Evolutionary conservation across 2,329 filamentous ascomycete genomes (phyloP).

Genomic region (Neonectria hederae): DNA sequence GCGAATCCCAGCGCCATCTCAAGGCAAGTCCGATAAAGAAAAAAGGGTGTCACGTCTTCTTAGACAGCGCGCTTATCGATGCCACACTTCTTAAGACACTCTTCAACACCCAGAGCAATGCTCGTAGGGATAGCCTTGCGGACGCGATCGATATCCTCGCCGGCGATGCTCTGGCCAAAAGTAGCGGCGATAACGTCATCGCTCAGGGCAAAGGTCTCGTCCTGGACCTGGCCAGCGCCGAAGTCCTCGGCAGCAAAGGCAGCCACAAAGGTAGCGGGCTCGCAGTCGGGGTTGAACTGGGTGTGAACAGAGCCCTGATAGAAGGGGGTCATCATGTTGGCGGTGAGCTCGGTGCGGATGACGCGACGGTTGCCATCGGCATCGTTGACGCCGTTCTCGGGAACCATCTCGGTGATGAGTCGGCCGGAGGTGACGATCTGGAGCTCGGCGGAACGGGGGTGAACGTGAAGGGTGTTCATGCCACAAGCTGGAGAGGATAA

Average conservation of each 20-base stretch:
- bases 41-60: not conserved
- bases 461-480: slow-evolving; percentile 66
- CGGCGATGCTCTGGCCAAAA: slow-evolving; percentile 56
- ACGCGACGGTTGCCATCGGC: slow-evolving; percentile 51
- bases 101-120: slow-evolving; percentile 61
- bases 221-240: slow-evolving; percentile 58
- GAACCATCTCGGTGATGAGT: slow-evolving; percentile 61
- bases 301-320: slow-evolving; percentile 64
- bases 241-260: slow-evolving; percentile 61
- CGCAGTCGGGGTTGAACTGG: slow-evolving; percentile 65
- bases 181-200: slow-evolving; percentile 56
- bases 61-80: slow-evolving; percentile 52
- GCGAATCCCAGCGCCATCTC: not conserved
- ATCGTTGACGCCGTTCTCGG: slow-evolving; percentile 58
- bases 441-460: slow-evolving; percentile 63
- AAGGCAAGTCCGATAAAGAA: not conserved
- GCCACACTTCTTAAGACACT: slow-evolving; percentile 53
- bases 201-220: slow-evolving; percentile 58
- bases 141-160: slow-evolving; percentile 57
- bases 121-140: slow-evolving; percentile 53
- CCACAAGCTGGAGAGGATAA: slow-evolving; percentile 51
- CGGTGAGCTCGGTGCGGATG: slow-evolving; percentile 52
- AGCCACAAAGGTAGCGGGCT: slow-evolving; percentile 59
- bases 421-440: slow-evolving; percentile 59
- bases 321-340: slow-evolving; percentile 62